phyloP scores from a whole-genome alignment of 129 eudicot genomes.

The Tanacetum coccineum region DNA sequence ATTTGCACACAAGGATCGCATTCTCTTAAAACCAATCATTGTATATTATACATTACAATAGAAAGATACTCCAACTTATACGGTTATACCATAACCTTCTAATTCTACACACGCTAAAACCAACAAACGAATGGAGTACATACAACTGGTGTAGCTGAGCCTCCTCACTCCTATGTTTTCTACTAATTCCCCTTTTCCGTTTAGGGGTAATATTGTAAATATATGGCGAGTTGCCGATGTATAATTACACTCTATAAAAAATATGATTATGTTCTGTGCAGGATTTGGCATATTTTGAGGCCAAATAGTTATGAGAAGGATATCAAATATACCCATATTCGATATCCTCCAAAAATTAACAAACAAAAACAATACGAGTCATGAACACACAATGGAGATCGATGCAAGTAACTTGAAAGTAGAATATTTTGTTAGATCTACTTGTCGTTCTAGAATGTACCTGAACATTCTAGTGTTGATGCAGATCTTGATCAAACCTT shows the following conservation, averaged over 20 bases:
- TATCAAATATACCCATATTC: slow-evolving; percentile 41
- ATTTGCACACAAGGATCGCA: slow-evolving; percentile 50
- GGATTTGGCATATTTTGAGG: slow-evolving; percentile 45
- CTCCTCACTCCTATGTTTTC: slow-evolving; percentile 44
- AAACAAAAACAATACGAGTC: slow-evolving; percentile 50
- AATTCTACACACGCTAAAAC: slow-evolving; percentile 35
- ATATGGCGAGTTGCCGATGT: slow-evolving; percentile 59
- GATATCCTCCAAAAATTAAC: slow-evolving; percentile 43
- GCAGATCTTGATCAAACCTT: slow-evolving; percentile 71
- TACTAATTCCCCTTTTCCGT: slow-evolving; percentile 40
- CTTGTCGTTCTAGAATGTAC: slow-evolving; percentile 50
- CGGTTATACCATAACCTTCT: slow-evolving; percentile 27
- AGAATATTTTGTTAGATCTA: slow-evolving; percentile 33
- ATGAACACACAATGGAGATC: slow-evolving; percentile 1
- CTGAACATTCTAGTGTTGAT: slow-evolving; percentile 56
- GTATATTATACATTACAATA: slow-evolving; percentile 51
- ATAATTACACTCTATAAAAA: slow-evolving; percentile 48
- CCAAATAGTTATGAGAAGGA: slow-evolving; percentile 41
- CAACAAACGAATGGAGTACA: slow-evolving; percentile 48
- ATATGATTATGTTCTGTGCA: slow-evolving; percentile 64
- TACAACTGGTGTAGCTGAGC: slow-evolving; percentile 46
- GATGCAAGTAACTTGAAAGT: no score
- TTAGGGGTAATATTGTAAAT: slow-evolving; percentile 34
- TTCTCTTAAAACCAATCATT: slow-evolving; percentile 40
- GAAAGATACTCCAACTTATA: slow-evolving; percentile 1